phyloP scores from a whole-genome alignment of 805 yeast genomes.

The Candida koratica region DNA sequence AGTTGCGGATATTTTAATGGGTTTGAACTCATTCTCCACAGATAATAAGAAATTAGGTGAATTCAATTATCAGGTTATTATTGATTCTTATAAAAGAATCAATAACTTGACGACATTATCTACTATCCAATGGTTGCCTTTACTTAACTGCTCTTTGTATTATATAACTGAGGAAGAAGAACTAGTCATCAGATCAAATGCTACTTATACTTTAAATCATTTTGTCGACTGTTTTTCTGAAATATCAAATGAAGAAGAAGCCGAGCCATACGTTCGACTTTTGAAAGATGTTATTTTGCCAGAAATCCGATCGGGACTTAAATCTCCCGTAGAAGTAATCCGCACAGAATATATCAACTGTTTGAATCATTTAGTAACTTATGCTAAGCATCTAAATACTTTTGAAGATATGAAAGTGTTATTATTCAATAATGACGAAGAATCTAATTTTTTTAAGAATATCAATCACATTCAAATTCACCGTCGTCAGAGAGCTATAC shows the following conservation, averaged over 20 bases:
- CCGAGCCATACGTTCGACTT: conserved; percentile 30
- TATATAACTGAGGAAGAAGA: conserved; percentile 77
- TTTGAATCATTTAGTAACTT: conserved; percentile 57
- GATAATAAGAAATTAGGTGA: conserved; percentile 53
- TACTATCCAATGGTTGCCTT: conserved; percentile 71
- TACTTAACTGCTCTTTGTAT: conserved; percentile 63
- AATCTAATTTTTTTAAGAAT: conserved; percentile 74
- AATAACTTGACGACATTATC: conserved; percentile 54
- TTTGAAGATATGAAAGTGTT: conserved; percentile 65
- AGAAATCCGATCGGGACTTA: conserved; percentile 59
- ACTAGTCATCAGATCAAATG: conserved; percentile 73
- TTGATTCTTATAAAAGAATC: conserved; percentile 61
- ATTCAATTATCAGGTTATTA: conserved; percentile 73
- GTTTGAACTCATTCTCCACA: conserved; percentile 57
- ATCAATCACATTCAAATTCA: conserved; percentile 79
- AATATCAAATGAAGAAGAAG: conserved; percentile 20
- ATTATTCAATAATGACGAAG: conserved; percentile 61
- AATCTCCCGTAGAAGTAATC: conserved; percentile 53
- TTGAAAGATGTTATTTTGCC: conserved; percentile 61
- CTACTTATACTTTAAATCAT: conserved; percentile 57
- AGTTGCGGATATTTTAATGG: conserved; percentile 53
- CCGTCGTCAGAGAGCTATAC: conserved; percentile 81
- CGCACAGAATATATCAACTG: conserved; percentile 70
- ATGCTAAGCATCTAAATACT: conserved; percentile 41
- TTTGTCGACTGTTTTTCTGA: conserved; percentile 56